phyloP scores from a whole-genome alignment of 495 filamentous ascomycete species.

The Neohortaea acidophila region DNA sequence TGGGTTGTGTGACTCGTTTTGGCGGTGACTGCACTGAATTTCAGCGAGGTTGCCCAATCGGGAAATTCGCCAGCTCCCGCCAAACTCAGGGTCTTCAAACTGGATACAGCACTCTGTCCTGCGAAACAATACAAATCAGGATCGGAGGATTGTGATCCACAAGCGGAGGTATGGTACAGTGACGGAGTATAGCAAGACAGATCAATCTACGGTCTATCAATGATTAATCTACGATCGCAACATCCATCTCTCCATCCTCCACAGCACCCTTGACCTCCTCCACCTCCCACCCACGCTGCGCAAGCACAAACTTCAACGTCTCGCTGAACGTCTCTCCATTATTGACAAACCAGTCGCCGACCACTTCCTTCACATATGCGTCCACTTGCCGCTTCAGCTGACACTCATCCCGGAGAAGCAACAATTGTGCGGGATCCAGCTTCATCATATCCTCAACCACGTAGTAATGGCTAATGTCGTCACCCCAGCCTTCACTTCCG shows the following conservation, averaged over 20 bases:
- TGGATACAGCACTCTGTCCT: no score
- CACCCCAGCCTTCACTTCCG: slow-evolving; percentile 44
- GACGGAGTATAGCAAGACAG: no score
- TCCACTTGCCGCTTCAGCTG: slow-evolving; percentile 41
- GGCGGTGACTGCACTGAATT: no score
- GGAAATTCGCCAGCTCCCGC: no score
- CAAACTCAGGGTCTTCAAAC: no score
- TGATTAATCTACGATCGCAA: slow-evolving; percentile 18
- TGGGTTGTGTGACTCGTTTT: no score
- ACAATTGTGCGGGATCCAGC: slow-evolving; percentile 41
- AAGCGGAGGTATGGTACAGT: no score
- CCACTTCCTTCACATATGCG: slow-evolving; percentile 29
- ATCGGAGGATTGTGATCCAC: no score
- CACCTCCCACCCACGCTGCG: slow-evolving; percentile 36
- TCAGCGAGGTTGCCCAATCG: no score
- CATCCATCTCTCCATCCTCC: slow-evolving; percentile 22
- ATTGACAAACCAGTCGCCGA: slow-evolving; percentile 48
- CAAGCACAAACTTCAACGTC: slow-evolving; percentile 37
- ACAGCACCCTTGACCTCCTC: slow-evolving; percentile 28
- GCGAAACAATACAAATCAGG: no score
- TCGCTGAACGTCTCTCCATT: slow-evolving; percentile 46
- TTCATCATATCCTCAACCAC: slow-evolving; percentile 53
- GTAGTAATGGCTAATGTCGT: slow-evolving; percentile 48
- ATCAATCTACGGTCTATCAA: no score
- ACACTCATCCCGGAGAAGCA: slow-evolving; percentile 38